A percentile compares a stretch with the other conserved stretches of the same genome.
Conservation (phyloP, 306 rosid species). For the Acacia acuminata region DNA sequence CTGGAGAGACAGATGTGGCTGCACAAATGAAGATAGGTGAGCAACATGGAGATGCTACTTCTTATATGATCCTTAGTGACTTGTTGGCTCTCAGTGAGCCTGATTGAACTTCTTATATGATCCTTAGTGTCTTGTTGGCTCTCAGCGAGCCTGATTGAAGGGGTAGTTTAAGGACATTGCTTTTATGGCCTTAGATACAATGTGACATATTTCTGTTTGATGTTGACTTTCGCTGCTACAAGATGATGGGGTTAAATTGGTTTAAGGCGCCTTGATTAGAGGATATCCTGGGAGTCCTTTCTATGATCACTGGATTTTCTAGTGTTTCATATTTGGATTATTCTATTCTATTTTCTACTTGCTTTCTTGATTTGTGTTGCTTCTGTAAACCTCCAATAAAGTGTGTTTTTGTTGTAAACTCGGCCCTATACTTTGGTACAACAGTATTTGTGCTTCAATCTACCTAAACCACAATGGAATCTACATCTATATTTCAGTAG, state of each 20-base stretch:
- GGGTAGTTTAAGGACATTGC: neutral
- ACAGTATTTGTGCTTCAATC: slow-evolving; percentile 1
- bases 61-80: neutral
- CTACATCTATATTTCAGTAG: neutral
- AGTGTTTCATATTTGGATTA: neutral
- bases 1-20: slow-evolving; percentile 55
- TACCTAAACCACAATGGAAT: neutral
- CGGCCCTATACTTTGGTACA: neutral
- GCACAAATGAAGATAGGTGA: slow-evolving; percentile 75
- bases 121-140: slow-evolving; percentile 6
- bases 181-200: neutral
- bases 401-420: neutral
- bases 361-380: neutral
- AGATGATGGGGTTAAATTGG: neutral
- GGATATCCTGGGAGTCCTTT: neutral
- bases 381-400: neutral
- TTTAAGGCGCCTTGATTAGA: neutral
- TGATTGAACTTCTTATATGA: neutral
- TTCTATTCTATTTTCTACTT: neutral
- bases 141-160: slow-evolving; percentile 4
- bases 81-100: too few species aligned
- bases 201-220: neutral
- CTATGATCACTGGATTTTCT: neutral
- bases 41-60: slow-evolving; percentile 16
- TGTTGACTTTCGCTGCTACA: neutral